These are phyloP conservation scores for Pisolithus marmoratus DNA, from an alignment of 768 basidiomycete genomes.

Conservation along the genomic window DNA sequence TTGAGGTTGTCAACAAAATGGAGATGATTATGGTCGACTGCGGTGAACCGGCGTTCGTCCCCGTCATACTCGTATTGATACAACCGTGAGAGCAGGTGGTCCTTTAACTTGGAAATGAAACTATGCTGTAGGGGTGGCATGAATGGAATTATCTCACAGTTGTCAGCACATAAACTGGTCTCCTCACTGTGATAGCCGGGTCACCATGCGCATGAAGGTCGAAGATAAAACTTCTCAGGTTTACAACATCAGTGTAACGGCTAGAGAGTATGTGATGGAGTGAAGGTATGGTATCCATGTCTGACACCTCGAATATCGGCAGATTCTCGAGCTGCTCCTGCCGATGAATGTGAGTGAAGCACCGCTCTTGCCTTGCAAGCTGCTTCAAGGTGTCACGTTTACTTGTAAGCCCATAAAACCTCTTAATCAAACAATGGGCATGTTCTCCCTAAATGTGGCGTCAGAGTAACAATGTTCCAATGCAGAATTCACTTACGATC, in stretches of 20 bases:
- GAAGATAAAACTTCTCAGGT: too few relatives aligned
- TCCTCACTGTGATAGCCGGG: too few relatives aligned
- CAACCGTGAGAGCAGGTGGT: constrained; percentile 16
- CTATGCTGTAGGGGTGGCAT: constrained; percentile 1
- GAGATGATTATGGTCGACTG: background rate
- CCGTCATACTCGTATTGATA: constrained; percentile 9
- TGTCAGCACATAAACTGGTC: too few relatives aligned
- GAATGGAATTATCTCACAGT: too few relatives aligned
- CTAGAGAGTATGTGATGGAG: too few relatives aligned
- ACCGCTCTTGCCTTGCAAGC: constrained; percentile 10
- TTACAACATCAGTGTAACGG: too few relatives aligned
- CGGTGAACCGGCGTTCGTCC: constrained; percentile 5
- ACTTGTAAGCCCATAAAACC: constrained; percentile 21
- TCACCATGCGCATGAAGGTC: too few relatives aligned
- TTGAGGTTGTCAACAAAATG: constrained; percentile 11
- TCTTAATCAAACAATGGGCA: constrained; percentile 27
- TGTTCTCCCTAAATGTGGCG: constrained; percentile 25
- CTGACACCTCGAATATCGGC: too few relatives aligned
- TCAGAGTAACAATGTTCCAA: background rate
- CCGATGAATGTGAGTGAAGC: background rate
- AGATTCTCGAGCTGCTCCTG: background rate
- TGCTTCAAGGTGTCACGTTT: constrained; percentile 9
- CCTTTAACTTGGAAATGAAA: constrained; percentile 14
- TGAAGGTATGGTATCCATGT: too few relatives aligned
- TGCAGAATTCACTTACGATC: constrained; percentile 16